Conservation (phyloP, 805 yeast genomes). For the Spathaspora arborariae region DNA sequence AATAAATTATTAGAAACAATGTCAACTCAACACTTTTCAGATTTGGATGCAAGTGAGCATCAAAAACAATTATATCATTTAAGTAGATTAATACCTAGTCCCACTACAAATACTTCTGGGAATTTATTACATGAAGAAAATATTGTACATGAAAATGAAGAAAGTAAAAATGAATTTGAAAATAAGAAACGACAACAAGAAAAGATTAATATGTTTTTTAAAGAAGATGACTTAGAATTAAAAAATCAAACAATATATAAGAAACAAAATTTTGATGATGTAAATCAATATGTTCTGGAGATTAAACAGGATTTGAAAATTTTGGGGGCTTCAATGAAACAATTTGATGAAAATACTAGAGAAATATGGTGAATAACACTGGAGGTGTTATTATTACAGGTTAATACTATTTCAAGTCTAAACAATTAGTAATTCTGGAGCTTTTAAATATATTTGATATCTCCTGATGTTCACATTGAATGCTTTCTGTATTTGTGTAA, state of each 20-base stretch:
- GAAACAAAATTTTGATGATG: conserved; percentile 49
- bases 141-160: conserved; percentile 8
- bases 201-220: conserved; percentile 23
- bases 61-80: conserved; percentile 18
- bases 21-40: conserved; percentile 25
- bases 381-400: too few species aligned
- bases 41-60: conserved; percentile 14
- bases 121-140: conserved; percentile 14
- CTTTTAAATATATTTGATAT: too few species aligned
- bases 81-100: background rate
- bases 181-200: conserved; percentile 23
- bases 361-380: conserved; percentile 43
- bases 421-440: too few species aligned
- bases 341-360: conserved; percentile 42
- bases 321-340: conserved; percentile 49
- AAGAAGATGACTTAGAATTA: conserved; percentile 12
- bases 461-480: too few species aligned
- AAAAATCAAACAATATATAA: conserved; percentile 31
- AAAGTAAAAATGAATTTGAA: conserved; percentile 15
- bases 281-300: conserved; percentile 47
- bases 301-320: conserved; percentile 46
- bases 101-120: background rate
- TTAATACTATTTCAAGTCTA: too few species aligned
- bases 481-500: too few species aligned
- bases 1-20: conserved; percentile 30